Evolutionary conservation across 148 eudicot genomes (phyloP).

Genomic region (Dysphania ambrosioides): DNA sequence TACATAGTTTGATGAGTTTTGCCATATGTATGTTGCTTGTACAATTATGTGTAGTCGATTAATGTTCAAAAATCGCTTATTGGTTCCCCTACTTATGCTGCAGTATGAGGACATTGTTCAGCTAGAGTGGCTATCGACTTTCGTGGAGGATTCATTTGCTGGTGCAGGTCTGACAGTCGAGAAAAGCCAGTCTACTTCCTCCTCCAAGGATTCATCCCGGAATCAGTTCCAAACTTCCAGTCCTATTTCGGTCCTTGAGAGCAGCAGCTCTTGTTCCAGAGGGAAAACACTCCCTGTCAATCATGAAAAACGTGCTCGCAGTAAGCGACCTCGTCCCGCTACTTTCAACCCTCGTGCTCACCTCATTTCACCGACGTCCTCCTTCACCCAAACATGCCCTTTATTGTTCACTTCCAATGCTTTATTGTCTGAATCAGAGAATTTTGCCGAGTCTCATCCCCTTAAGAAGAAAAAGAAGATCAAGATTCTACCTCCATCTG

Average conservation of each 20-base stretch:
- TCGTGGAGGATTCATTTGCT: constrained; percentile 86
- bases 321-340: constrained; percentile 87
- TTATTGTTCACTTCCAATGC: constrained; percentile 4
- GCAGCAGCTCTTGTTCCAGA: constrained; percentile 53
- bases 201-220: constrained; percentile 31
- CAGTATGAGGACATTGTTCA: constrained; percentile 92
- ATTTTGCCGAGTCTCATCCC: constrained; percentile 32
- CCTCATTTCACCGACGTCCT: constrained; percentile 41
- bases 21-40: too few species aligned
- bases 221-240: constrained; percentile 67
- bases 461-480: constrained; percentile 57
- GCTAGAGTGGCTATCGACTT: constrained; percentile 88
- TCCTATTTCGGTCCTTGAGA: constrained; percentile 74
- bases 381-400: constrained; percentile 25
- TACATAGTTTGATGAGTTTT: too few species aligned
- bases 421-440: constrained; percentile 36
- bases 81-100: background rate
- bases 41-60: too few species aligned
- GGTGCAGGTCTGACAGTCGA: constrained; percentile 55
- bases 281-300: constrained; percentile 37
- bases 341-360: constrained; percentile 51
- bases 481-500: constrained; percentile 41
- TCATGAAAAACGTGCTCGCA: constrained; percentile 65
- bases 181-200: constrained; percentile 29
- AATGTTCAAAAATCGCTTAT: background rate